Base-by-base conservation (phyloP, 306 rosid genomes). In the Aeschynomene evenia region DNA sequence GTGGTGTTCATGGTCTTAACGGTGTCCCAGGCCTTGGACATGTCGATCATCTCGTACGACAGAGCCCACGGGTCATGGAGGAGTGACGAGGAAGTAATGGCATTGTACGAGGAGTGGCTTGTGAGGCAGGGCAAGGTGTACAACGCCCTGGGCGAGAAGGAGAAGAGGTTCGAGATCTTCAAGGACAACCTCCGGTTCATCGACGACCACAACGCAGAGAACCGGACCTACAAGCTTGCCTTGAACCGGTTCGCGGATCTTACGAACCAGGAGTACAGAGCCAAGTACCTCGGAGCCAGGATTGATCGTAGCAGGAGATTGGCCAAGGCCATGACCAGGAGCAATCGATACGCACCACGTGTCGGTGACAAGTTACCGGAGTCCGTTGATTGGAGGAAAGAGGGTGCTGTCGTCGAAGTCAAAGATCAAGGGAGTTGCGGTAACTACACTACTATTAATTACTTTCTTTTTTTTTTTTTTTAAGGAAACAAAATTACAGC, bases 361-460 rank as follows among this genome's bases (percentile, higher is more conserved):
- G 84, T 83, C 56, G 91, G 86, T 15, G 93, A 87, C 5, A 10
- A 68, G 1, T 56, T 92, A 80, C 96, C 98, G 0, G 78, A 80
- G 8, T 81, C 79, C 48, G 77, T 92, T 54, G 98, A 92, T 74
- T 92, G 98, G 98, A 85, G 98, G 82, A 73, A 80, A 65, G 53
- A 88, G 80, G 96, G 91, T 33, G 98, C 85, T 0, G 98, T 92
- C 13, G 66, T 5, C 18, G 24, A 13, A 11, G 79, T 92, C 74
- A 92, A 92, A 72, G 87, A 88, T 77, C 98, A 92, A 65, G 91
- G 88, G 34, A 63, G 80, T 26, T 92, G 98, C 33, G 96, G 98
- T 90, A 43, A 81, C 81, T 78, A 21, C 26, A 10, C 6, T 21
- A 37, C 0, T 18, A 6, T 37, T 21, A n/a, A 39, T 33, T 10